Evolutionary conservation across 345 rosid species (phyloP).

Genomic region (Zanthoxylum bungeanum): DNA sequence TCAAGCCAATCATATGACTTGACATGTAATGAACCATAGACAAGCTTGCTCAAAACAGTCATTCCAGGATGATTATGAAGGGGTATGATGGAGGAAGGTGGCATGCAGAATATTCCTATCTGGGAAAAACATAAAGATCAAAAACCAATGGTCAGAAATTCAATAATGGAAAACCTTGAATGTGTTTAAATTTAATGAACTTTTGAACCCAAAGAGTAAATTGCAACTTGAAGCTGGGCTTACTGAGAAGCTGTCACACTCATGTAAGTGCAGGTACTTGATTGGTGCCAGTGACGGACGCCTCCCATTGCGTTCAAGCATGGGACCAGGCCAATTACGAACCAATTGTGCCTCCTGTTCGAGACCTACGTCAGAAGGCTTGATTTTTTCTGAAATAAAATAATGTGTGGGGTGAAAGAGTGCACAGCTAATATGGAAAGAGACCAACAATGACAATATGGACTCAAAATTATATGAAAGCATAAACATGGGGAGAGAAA

Average conservation of each 20-base stretch:
- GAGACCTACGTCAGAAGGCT: conserved; percentile 94
- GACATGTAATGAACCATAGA: conserved; percentile 85
- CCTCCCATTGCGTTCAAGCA: conserved; percentile 65
- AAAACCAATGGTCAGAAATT: not conserved
- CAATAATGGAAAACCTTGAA: not conserved
- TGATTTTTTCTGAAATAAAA: conserved; percentile 75
- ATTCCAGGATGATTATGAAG: conserved; percentile 98
- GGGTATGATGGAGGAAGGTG: conserved; percentile 84
- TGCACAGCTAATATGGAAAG: not conserved
- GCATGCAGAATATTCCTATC: conserved; percentile 97
- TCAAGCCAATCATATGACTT: conserved; percentile 90
- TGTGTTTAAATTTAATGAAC: not conserved
- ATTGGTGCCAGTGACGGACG: conserved; percentile 62
- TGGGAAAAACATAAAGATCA: conserved; percentile 29
- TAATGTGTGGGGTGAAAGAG: conserved; percentile 12
- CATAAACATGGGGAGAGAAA: not conserved
- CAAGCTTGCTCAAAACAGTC: conserved; percentile 90
- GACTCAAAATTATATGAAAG: not conserved
- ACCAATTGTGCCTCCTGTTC: conserved; percentile 88
- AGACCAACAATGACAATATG: not conserved
- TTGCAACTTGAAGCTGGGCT: conserved; percentile 29
- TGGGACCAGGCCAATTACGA: conserved; percentile 58
- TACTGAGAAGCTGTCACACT: conserved; percentile 92
- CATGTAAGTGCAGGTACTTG: conserved; percentile 83
- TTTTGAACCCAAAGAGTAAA: not conserved